Percentiles rank a stretch among this genome's conserved stretches.
Evolutionary conservation across 2,329 filamentous ascomycete species (phyloP).

Genomic region (Fusarium xylarioides): DNA sequence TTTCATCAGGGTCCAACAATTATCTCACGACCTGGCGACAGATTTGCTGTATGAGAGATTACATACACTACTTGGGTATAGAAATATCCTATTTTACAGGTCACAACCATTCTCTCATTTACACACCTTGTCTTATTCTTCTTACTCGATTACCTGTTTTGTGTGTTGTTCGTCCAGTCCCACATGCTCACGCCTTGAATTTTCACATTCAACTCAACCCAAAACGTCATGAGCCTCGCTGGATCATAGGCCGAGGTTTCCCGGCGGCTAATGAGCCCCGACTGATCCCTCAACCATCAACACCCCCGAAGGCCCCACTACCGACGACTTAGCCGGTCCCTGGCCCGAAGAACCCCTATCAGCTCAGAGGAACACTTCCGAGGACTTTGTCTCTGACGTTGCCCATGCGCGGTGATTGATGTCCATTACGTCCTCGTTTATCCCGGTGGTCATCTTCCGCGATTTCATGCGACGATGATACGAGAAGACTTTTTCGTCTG

Average conservation of each 20-base stretch:
- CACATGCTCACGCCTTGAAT: conserved; percentile 6
- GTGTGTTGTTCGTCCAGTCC: neutral
- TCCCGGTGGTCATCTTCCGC: conserved; percentile 34
- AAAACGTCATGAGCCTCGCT: conserved; percentile 27
- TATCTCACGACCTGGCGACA: conserved; percentile 2
- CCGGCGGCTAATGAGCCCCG: conserved; percentile 28
- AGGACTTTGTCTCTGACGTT: neutral
- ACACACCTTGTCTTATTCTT: neutral
- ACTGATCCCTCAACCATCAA: conserved; percentile 2
- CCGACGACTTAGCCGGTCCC: conserved; percentile 33
- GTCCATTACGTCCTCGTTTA: conserved; percentile 33
- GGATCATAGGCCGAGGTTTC: conserved; percentile 39
- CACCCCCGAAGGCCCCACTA: conserved; percentile 2
- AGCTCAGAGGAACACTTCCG: neutral
- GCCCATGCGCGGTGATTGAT: conserved; percentile 39
- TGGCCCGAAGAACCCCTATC: conserved; percentile 31
- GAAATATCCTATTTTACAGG: conserved; percentile 4
- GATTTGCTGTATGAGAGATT: conserved; percentile 4
- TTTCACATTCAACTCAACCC: conserved; percentile 6
- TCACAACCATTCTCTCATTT: conserved; percentile 5
- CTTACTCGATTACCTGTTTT: neutral
- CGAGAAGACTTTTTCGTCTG: conserved; percentile 6
- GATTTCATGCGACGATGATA: conserved; percentile 22
- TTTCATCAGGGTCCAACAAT: neutral
- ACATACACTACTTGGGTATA: conserved; percentile 6